Base-by-base conservation (phyloP, 2,329 filamentous ascomycete genomes). In the Thielaviopsis euricoi region DNA sequence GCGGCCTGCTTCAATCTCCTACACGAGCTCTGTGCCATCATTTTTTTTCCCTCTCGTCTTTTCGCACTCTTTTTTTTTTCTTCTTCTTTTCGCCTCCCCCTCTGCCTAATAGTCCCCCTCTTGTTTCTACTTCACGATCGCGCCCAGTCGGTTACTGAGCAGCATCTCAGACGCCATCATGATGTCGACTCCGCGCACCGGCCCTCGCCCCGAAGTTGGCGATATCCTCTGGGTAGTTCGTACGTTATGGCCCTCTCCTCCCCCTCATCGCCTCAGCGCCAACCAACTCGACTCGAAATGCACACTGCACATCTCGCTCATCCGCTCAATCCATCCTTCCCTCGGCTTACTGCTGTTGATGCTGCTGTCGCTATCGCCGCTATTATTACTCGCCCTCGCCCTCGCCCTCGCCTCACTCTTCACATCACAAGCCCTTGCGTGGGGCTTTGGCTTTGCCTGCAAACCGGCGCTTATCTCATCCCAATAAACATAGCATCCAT, bases 221-320 rank as follows among this genome's bases (percentile, higher is more conserved):
- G 82, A 86, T 65, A 78, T 82, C 58, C 72, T 87, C 64, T 69
- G 87, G 63, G 84, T 87, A 64, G 84, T 87, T 65, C 84, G 84
- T 87, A 75, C 76, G 84, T 71, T 43, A 54, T 55, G 50, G 33
- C 58, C 48, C 22, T 33, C 50, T 26, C 23, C 51, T 43, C 17
- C 37, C 37, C 37, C 17, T 43, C 37, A 5, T n/a, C 15, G 15
- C 37, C 37, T 43, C 37, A n/a, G n/a, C 17, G n/a, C 37, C 37
- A 43, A 15, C 37, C 15, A 12, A 17, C 4, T 33, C 7, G 29
- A 33, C 29, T 33, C 37, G 37, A 43, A 4, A 40, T 40, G 33
- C 15, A 40, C 79, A 56, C 53, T 58, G 3, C 48, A 33, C 9
- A 33, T 33, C 4, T 33, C 9, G 9, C 29, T 33, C 29, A 10